Base-by-base conservation (phyloP, 2,329 filamentous ascomycete genomes). In the Colletotrichum nymphaeae region DNA sequence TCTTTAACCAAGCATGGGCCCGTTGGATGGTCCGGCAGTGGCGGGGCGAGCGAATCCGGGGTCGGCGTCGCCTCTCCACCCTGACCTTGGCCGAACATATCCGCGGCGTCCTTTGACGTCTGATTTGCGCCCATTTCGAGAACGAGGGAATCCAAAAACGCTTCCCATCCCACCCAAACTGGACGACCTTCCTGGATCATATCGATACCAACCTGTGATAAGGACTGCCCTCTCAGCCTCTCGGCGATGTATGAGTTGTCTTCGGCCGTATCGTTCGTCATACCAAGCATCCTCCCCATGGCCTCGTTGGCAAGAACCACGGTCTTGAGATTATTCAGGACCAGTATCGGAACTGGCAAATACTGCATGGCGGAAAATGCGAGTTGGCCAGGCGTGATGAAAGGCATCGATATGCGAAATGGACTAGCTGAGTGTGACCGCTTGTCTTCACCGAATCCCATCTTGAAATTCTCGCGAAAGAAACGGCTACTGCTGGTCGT, bases 251-350 rank as follows among this genome's bases (percentile, higher is more conserved):
- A 84, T 3, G 84, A 80, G 5, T 80, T 78, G 19, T 82, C 81
- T 30, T 81, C 82, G 4, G 83, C 77, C 32, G 81, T 79, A 19
- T 86, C 84, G 3, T 79, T 75, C 30, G 90, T 85, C 62, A 93
- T 85, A 4, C 90, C 92, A 26, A 95, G 83, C 77, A 95, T 83
- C 67, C 90, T 87, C 1, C 91, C 92, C 89, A 95, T 92, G 24
- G 93, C 91, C 76, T 95, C 92, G 77, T 95, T 95, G 37, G 93
- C 93, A 53, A 95, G 81, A 1, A 93, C 87, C 3, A 95, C 88
- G 0, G 91, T 93, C 81, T 95, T 95, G 35, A 89, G 78, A 46
- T 87, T 89, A 63, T 92, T 92, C 46, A 95, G 83, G 1, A 95
- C 90, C 46, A 95, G 80, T 5, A 94, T 80, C 0, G 93, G 93